Evolutionary conservation across 2,329 filamentous ascomycete species (phyloP).

Genomic region (Fonsecaea multimorphosa): DNA sequence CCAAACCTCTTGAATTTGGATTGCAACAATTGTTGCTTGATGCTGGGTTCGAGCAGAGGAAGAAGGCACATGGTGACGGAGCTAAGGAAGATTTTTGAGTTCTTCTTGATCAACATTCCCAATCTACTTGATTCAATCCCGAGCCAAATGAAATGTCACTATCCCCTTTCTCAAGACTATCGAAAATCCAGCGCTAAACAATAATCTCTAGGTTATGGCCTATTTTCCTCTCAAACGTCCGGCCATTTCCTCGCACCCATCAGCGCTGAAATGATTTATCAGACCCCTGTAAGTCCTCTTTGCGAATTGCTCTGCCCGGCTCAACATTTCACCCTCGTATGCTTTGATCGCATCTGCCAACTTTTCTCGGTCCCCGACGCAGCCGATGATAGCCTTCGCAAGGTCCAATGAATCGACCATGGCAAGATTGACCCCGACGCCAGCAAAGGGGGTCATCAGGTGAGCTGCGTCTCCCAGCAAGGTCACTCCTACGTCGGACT

Average conservation of each 20-base stretch:
- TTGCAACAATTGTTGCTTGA: constrained; percentile 19
- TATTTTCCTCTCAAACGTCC: constrained; percentile 14
- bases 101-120: background rate
- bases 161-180: background rate
- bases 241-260: constrained; percentile 26
- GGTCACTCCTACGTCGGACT: constrained; percentile 57
- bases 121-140: background rate
- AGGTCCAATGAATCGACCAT: constrained; percentile 35
- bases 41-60: background rate
- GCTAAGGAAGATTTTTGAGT: background rate
- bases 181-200: background rate
- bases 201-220: background rate
- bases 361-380: constrained; percentile 16
- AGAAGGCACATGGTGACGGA: background rate
- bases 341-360: constrained; percentile 36
- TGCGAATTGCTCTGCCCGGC: constrained; percentile 31
- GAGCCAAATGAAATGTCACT: too few species aligned
- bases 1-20: constrained; percentile 21
- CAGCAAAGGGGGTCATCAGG: constrained; percentile 36
- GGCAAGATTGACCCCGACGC: constrained; percentile 36
- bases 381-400: constrained; percentile 37
- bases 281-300: constrained; percentile 26
- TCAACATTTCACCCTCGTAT: constrained; percentile 41
- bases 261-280: constrained; percentile 30
- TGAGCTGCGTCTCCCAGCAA: constrained; percentile 54